A percentile compares a stretch with the other conserved stretches of the same genome.
These are phyloP conservation scores for Domatiomyces globalis DNA, from an alignment of 2,329 filamentous ascomycete species.

Conservation along the genomic window DNA sequence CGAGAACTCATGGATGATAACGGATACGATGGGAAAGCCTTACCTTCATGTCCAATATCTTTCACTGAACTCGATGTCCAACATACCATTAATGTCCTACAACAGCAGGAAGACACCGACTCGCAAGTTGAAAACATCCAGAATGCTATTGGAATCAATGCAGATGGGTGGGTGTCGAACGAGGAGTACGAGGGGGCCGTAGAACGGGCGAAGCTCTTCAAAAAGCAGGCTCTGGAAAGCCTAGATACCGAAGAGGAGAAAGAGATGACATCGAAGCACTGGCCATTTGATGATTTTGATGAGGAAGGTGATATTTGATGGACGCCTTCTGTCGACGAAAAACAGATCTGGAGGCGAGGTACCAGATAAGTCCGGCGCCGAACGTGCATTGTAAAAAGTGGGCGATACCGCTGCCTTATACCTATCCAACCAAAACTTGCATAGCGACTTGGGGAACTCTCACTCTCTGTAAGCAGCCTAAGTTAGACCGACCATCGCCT, in stretches of 20 bases:
- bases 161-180: slow-evolving; percentile 18
- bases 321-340: too few species aligned
- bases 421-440: too few species aligned
- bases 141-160: slow-evolving; percentile 14
- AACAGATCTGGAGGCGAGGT: too few species aligned
- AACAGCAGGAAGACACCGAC: slow-evolving; percentile 16
- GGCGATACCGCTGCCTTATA: too few species aligned
- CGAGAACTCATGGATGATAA: slow-evolving; percentile 2
- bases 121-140: slow-evolving; percentile 14
- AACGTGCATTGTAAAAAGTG: too few species aligned
- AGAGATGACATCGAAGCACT: slow-evolving; percentile 10
- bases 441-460: too few species aligned
- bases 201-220: slow-evolving; percentile 12
- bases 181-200: slow-evolving; percentile 16
- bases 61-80: slow-evolving; percentile 7
- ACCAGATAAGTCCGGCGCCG: too few species aligned
- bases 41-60: slow-evolving; percentile 10
- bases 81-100: slow-evolving; percentile 10
- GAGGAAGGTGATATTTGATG: not conserved
- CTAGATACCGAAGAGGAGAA: slow-evolving; percentile 8
- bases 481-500: too few species aligned
- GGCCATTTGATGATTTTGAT: slow-evolving; percentile 10
- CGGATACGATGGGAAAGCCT: not conserved
- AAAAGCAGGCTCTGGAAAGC: slow-evolving; percentile 10
- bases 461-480: too few species aligned